These are phyloP conservation scores for Paramecium caudatum DNA, from an alignment of 73 alveolate species.

Conservation along the genomic window DNA sequence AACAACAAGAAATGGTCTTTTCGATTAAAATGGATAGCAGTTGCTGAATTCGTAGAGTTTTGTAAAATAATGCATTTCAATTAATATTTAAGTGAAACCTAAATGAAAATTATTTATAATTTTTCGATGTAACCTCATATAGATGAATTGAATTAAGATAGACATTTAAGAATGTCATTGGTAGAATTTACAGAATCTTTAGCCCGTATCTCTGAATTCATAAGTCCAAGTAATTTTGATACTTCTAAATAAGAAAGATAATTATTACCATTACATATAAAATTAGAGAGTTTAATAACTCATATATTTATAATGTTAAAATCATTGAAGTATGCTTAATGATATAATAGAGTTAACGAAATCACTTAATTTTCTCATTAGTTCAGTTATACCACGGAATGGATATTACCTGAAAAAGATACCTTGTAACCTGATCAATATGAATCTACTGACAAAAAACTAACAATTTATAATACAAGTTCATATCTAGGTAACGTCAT, in stretches of 20 bases:
- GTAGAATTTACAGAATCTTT: conserved; percentile 89
- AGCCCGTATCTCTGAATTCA: conserved; percentile 83
- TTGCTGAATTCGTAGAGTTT: conserved; percentile 84
- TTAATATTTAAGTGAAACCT: conserved; percentile 83
- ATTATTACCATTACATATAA: conserved; percentile 60
- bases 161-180: conserved; percentile 83
- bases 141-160: conserved; percentile 84
- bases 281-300: conserved; percentile 65
- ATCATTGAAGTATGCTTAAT: background rate
- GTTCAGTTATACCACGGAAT: background rate
- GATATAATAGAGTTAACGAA: conserved; percentile 4
- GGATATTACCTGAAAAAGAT: background rate
- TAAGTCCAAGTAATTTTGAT: conserved; percentile 62
- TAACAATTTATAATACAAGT: conserved; percentile 13
- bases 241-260: background rate
- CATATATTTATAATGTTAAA: background rate
- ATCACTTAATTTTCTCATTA: background rate
- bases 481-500: background rate
- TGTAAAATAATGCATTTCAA: conserved; percentile 28
- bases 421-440: background rate
- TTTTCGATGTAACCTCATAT: conserved; percentile 87
- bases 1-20: conserved; percentile 47
- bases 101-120: conserved; percentile 84
- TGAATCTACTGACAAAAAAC: background rate
- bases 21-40: conserved; percentile 75